phyloP scores from a whole-genome alignment of 2,329 filamentous ascomycete genomes.

The Ophiostoma angusticollis region DNA sequence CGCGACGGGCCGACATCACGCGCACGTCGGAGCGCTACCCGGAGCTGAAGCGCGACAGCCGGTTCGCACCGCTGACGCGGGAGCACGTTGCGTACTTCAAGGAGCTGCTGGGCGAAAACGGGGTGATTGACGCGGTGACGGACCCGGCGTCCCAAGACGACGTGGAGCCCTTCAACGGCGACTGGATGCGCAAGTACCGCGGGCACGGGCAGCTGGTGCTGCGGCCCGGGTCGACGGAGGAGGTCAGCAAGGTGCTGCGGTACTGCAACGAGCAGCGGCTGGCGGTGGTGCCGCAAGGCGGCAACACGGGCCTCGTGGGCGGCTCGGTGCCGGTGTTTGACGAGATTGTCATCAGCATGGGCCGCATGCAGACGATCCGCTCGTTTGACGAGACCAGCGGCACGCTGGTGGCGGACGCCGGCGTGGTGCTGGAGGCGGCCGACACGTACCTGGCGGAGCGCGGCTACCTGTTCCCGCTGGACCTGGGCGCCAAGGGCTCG shows the following conservation, averaged over 20 bases:
- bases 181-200: constrained; percentile 99
- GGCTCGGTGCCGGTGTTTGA: constrained; percentile 96
- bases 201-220: constrained; percentile 80
- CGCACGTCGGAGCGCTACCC: constrained; percentile 83
- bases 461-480: constrained; percentile 84
- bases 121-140: constrained; percentile 73
- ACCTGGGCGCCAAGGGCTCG: constrained; percentile 94
- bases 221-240: constrained; percentile 69
- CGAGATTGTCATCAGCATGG: constrained; percentile 87
- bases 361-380: constrained; percentile 80
- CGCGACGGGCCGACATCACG: constrained; percentile 28
- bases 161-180: constrained; percentile 82
- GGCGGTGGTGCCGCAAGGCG: constrained; percentile 91
- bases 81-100: constrained; percentile 79
- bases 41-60: constrained; percentile 62
- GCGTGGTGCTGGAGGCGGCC: constrained; percentile 77
- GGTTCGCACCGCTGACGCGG: constrained; percentile 58
- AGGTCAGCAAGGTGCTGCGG: constrained; percentile 80
- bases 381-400: constrained; percentile 91
- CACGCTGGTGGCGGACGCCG: constrained; percentile 78
- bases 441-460: constrained; percentile 76
- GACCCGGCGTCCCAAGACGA: constrained; percentile 59
- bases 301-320: constrained; percentile 91
- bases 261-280: constrained; percentile 92
- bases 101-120: constrained; percentile 61